Base-by-base conservation (phyloP, 768 basidiomycete genomes). In the Cyclocybe aegerita region DNA sequence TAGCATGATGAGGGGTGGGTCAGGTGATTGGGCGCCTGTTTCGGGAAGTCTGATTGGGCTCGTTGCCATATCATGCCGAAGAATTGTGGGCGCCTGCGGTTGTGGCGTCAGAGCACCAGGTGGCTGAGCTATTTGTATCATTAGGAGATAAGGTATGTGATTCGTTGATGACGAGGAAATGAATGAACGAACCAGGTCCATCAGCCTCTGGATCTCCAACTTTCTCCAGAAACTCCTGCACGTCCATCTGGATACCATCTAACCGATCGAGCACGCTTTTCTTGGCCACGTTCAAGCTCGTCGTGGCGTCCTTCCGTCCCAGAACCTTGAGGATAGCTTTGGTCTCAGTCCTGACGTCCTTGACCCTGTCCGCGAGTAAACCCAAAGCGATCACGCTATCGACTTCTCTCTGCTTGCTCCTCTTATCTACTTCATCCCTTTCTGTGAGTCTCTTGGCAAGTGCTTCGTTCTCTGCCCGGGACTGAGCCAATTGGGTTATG, bases 171-270 rank as follows among this genome's bases (percentile, higher is more conserved):
- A 30, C 5, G 37, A 8, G n/a, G 39, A 23, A 17, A 43, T 34
- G 34, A 11, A 4, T 30, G 10, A 8, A 7, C 43, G 9, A 15
- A 10, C 16, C 46, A 11, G 29, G 23, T 37, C 41, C 35, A 36
- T 30, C 54, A 12, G 56, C 59, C 15, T 53, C 42, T 8, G 59
- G 59, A 50, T 60, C 59, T 32, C 48, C 50, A 4, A 37, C 36
- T 35, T 54, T 50, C 34, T 60, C 56, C 49, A 60, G 33, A 33
- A 50, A 54, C 42, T 60, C 59, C 39, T 51, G 52, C 12, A 57
- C 31, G 29, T 50, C 49, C 49, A 60, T 55, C 16, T 57, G 51
- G 7, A 60, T 44, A 17, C 40, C 45, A 15, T 46, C 39, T 40
- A 59, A 36, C 7, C 55, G 40, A 3, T 47, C 58, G 11, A 56